Percentiles rank a stretch among this genome's conserved stretches.
Evolutionary conservation across 768 basidiomycete species (phyloP).

Genomic region (Boletus barrowsii): DNA sequence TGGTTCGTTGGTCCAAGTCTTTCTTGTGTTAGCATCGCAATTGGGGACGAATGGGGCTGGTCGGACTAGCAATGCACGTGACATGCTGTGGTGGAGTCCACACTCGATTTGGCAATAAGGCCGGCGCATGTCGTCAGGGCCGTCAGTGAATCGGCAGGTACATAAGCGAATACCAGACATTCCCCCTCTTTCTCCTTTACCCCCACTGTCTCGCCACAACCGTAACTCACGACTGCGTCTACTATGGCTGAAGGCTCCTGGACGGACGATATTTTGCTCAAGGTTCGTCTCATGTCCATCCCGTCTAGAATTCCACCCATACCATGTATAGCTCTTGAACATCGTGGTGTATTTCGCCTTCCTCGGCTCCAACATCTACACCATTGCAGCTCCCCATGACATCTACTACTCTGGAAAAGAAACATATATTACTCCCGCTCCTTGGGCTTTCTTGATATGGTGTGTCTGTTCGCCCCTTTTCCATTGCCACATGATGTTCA

Average conservation of each 20-base stretch:
- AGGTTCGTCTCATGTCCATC: conserved; percentile 41
- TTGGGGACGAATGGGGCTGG: too few species aligned
- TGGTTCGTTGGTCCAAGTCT: neutral
- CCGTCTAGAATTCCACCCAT: neutral
- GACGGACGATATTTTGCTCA: conserved; percentile 81
- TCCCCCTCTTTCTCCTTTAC: conserved; percentile 18
- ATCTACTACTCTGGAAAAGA: conserved; percentile 74
- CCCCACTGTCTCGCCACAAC: conserved; percentile 4
- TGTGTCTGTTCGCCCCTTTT: conserved; percentile 27
- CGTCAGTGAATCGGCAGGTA: conserved; percentile 12
- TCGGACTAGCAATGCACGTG: neutral
- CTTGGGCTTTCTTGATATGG: conserved; percentile 93
- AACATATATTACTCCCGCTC: conserved; percentile 93
- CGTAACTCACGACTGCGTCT: neutral
- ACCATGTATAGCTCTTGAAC: conserved; percentile 57
- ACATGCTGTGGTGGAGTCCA: neutral
- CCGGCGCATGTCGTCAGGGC: conserved; percentile 22
- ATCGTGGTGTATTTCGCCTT: conserved; percentile 81
- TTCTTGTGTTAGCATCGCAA: too few species aligned
- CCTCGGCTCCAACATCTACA: conserved; percentile 89
- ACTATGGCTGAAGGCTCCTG: conserved; percentile 57
- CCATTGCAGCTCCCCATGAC: conserved; percentile 69
- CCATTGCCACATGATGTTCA: conserved; percentile 6
- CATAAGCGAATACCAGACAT: conserved; percentile 22
- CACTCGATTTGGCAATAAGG: conserved; percentile 8